Evolutionary conservation across 768 basidiomycete genomes (phyloP).

Genomic region (Suillus ampliporus): DNA sequence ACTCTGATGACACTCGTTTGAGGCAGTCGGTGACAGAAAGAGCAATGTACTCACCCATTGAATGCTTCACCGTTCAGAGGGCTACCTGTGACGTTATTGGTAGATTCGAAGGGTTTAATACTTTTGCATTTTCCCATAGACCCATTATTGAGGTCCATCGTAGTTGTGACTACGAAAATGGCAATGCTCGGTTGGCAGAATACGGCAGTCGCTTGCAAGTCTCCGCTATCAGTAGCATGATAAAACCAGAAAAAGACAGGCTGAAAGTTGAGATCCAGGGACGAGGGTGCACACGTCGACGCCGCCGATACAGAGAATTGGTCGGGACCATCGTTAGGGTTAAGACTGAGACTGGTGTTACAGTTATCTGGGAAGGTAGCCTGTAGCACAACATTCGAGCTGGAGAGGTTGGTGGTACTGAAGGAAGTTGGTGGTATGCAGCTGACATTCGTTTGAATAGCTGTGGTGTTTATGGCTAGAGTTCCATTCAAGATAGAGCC

Average conservation of each 20-base stretch:
- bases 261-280: slow-evolving; percentile 44
- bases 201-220: slow-evolving; percentile 51
- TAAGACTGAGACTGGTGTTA: slow-evolving; percentile 41
- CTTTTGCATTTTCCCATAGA: slow-evolving; percentile 45
- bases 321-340: slow-evolving; percentile 40
- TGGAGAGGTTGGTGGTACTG: slow-evolving; percentile 21
- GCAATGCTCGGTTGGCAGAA: slow-evolving; percentile 63
- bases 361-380: slow-evolving; percentile 60
- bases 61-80: slow-evolving; percentile 53
- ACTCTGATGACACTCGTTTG: slow-evolving; percentile 38
- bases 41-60: slow-evolving; percentile 57
- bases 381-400: slow-evolving; percentile 42
- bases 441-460: slow-evolving; percentile 47
- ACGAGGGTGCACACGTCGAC: slow-evolving; percentile 34
- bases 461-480: slow-evolving; percentile 57
- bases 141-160: slow-evolving; percentile 49
- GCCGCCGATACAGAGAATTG: slow-evolving; percentile 58
- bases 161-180: slow-evolving; percentile 48
- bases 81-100: slow-evolving; percentile 59
- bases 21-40: neutral
- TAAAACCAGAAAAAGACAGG: slow-evolving; percentile 78
- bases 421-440: slow-evolving; percentile 49
- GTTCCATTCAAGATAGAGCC: slow-evolving; percentile 55
- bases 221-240: slow-evolving; percentile 34
- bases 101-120: slow-evolving; percentile 32